phyloP scores from a whole-genome alignment of 2,329 filamentous ascomycete species.

The Aspergillus ochraceus region DNA sequence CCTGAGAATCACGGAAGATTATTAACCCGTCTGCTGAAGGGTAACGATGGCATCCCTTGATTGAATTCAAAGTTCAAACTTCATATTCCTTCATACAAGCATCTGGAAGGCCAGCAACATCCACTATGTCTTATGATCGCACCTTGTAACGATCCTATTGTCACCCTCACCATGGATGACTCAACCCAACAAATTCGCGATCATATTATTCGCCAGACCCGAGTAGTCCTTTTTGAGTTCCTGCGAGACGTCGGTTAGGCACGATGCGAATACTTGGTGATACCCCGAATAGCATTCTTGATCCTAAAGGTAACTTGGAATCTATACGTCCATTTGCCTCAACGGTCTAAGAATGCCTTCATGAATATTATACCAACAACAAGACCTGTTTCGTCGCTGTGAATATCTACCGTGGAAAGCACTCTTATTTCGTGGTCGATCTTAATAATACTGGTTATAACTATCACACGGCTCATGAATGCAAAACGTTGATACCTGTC shows the following conservation, averaged over 20 bases:
- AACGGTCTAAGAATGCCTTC: constrained; percentile 2
- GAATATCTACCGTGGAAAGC: constrained; percentile 8
- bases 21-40: too few species aligned
- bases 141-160: too few species aligned
- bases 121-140: too few species aligned
- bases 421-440: constrained; percentile 16
- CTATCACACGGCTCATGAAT: constrained; percentile 17
- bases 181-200: background rate
- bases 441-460: constrained; percentile 13
- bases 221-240: background rate
- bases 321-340: constrained; percentile 13
- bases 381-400: constrained; percentile 12
- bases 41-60: too few species aligned
- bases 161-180: background rate
- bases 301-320: constrained; percentile 8
- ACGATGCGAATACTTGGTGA: constrained; percentile 12
- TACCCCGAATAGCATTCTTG: constrained; percentile 15
- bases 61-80: too few species aligned
- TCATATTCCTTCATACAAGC: too few species aligned
- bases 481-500: constrained; percentile 7
- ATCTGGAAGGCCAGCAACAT: too few species aligned
- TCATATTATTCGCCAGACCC: background rate
- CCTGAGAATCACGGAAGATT: too few species aligned
- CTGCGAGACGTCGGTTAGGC: background rate
- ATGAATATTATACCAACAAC: background rate